Evolutionary conservation across 305 asterid species (phyloP), one percentile per base, ranked within the genome.

Genomic region (Solanum hybrid): DNA sequence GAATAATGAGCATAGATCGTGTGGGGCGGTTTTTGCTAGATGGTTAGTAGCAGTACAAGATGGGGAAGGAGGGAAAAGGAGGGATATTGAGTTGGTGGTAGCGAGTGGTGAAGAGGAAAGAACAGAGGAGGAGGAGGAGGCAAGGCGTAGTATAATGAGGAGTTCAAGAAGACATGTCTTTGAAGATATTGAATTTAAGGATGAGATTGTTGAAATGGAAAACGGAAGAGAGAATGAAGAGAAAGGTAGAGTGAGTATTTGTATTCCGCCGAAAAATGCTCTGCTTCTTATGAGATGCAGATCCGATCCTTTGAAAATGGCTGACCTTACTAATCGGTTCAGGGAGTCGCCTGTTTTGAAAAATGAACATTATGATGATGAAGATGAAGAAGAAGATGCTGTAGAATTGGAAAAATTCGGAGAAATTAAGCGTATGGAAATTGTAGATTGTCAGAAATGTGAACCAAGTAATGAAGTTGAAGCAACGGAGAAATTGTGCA

Each of bases 61-160:
- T 29, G 97, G 92, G 17, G 97, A 92, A 20, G 97, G 95, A 5
- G 96, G 94, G 17, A 93, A 89, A 90, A 93, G 95, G 90, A 93
- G 98, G 91, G 96, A 96, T 91, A 96, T 97, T 87, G 98, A 97
- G 91, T 91, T 96, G 90, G 98, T 97, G 78, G 97, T 97, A 22
- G 98, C 96, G 38, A 98, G 94, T 72, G 97, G 93, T 77, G 90
- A 89, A 37, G 90, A 72, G 29, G 90, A 86, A 87, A 31, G 89
- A 81, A 42, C 29, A 46, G 34, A 26, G 12, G 60, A 10, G 4
- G 60, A 10, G 3, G 36, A 27, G 9, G 78, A 11, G 10, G 86
- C 26, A 16, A 40, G 17, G n/a, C 32, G 20, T 56, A 87, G 90
- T 64, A 75, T 91, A 32, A 60, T 90, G 94, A 92, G 94, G 94